These are phyloP conservation scores for Alloteropsis semialata DNA, from an alignment of 176 grass and related monocot species.

Conservation along the genomic window DNA sequence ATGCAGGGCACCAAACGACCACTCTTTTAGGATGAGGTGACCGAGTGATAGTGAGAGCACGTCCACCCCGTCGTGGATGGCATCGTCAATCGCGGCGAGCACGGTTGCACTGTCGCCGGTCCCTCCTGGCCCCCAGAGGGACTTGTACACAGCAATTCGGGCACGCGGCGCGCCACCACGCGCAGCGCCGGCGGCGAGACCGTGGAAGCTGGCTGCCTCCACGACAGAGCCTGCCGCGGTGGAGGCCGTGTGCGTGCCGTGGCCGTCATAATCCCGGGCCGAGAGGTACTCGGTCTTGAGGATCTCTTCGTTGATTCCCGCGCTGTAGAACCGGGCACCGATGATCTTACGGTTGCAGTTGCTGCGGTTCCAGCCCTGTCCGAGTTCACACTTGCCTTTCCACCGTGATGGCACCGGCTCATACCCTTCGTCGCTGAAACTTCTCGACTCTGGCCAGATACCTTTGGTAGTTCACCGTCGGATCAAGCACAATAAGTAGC, in stretches of 20 bases:
- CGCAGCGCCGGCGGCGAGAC: background rate
- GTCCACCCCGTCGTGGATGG: slow-evolving; percentile 36
- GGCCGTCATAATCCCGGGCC: background rate
- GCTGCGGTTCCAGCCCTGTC: background rate
- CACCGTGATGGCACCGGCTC: slow-evolving; percentile 7
- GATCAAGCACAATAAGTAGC: too few relatives aligned
- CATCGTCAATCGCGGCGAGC: slow-evolving; percentile 33
- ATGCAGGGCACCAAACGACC: background rate
- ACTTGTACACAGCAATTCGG: slow-evolving; percentile 25
- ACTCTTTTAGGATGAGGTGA: background rate
- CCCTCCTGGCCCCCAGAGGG: background rate
- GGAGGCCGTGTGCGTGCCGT: slow-evolving; percentile 43
- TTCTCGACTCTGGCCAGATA: background rate
- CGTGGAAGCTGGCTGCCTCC: background rate
- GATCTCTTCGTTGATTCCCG: accelerated
- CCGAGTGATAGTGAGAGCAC: slow-evolving; percentile 11
- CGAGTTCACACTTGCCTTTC: slow-evolving; percentile 10
- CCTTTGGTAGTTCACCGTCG: background rate
- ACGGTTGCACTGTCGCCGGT: background rate
- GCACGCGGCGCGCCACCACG: background rate
- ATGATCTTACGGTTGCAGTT: slow-evolving; percentile 40
- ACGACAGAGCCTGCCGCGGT: background rate
- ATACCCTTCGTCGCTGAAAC: slow-evolving; percentile 31
- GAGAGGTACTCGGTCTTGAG: background rate
- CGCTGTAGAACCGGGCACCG: slow-evolving; percentile 18